Percentiles rank a stretch among this genome's conserved stretches.
These are phyloP conservation scores for Suillus alpinus DNA, from an alignment of 768 basidiomycete genomes.

Conservation along the genomic window DNA sequence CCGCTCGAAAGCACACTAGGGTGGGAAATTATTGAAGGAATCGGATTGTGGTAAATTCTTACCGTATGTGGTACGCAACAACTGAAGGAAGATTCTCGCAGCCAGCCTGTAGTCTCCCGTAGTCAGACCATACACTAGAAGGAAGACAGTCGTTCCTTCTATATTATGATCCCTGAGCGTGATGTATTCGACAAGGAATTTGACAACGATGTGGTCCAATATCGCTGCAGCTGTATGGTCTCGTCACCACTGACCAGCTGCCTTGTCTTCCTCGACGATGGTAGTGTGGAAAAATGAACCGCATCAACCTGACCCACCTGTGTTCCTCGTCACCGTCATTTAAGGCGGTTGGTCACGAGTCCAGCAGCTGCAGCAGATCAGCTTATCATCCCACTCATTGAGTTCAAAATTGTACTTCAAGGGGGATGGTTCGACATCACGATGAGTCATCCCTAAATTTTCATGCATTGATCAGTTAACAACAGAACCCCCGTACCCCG, in stretches of 20 bases:
- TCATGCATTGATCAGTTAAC: constrained; percentile 12
- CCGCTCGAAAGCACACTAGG: not conserved
- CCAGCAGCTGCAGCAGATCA: not conserved
- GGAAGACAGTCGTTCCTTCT: too few species aligned
- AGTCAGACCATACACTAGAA: too few species aligned
- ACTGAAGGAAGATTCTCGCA: too few species aligned
- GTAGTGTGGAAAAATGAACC: not conserved
- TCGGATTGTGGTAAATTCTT: not conserved
- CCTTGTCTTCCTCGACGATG: not conserved
- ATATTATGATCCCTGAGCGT: too few species aligned
- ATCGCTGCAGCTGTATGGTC: not conserved
- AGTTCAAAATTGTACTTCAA: constrained; percentile 9
- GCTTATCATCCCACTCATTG: constrained; percentile 12
- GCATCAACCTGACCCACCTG: not conserved
- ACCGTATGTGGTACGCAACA: not conserved
- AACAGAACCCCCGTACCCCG: not conserved
- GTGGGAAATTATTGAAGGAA: not conserved
- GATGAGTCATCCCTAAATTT: constrained; percentile 10
- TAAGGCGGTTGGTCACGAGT: not conserved
- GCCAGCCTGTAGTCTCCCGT: too few species aligned
- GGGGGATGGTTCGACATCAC: constrained; percentile 9
- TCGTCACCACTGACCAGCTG: not conserved
- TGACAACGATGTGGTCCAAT: not conserved
- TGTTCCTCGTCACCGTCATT: not conserved
- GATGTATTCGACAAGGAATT: too few species aligned